Evolutionary conservation across 169 alveolate species (phyloP), one percentile per base, ranked within the genome.

Genomic region (Miamiensis avidus): DNA sequence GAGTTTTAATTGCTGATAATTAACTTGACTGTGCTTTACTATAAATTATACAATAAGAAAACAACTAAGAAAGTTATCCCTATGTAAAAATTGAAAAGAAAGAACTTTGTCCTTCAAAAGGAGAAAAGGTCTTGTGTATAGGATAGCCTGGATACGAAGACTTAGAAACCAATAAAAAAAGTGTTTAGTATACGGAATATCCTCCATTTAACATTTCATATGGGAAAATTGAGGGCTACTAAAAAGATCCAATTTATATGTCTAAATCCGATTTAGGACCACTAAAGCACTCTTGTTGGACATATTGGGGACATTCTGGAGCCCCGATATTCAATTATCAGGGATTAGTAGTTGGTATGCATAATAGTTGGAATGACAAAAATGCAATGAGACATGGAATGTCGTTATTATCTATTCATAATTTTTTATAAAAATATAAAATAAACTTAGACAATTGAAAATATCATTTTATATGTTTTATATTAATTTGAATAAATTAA

Each of bases 291-390:
- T 76, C 82, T 81, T 89, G 92, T 31, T 89, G 92, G 92, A 89
- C 92, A 27, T 89, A 89, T 76, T 89, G 92, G 92, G 92, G 92
- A 75, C 92, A 89, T 81, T 84, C 90, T 16, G 92, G 92, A 15
- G 89, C 92, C 4, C 92, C 92, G 27, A 84, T 89, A 30, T 75
- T 89, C 74, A 89, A 89, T 84, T n/a, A 30, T n/a, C 32, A 84
- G 31, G 92, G 92, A 31, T 76, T 84, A 76, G 65, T 89, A 4
- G 79, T 89, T 27, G 92, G 92, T 26, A 84, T 89, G 81, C 92
- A 89, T 89, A 89, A 84, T 81, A 89, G 92, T 81, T 89, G 92
- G 92, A 84, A 89, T 81, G 92, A 89, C 75, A 81, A n/a, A 32
- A 89, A 75, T 81, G 88, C 81, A 15, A 65, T 84, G 83, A 89